phyloP scores from a whole-genome alignment of 495 filamentous ascomycete species.

The Cladorrhinum samala region DNA sequence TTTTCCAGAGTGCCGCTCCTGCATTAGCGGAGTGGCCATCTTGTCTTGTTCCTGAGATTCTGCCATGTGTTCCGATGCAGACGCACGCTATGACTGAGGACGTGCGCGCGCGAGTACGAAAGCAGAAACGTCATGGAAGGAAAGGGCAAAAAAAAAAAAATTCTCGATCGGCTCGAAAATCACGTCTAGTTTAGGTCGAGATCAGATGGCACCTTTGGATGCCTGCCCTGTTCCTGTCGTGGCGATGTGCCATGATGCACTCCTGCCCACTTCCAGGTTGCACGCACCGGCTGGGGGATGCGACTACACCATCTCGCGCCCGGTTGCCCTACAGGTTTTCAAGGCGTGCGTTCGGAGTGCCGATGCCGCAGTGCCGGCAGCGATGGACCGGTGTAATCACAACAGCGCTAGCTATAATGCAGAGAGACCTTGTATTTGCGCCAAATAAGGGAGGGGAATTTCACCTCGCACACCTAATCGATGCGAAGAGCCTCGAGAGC shows the following conservation, averaged over 20 bases:
- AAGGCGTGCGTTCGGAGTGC: slow-evolving; percentile 13
- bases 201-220: background rate
- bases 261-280: too few species aligned
- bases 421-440: too few species aligned
- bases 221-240: too few species aligned
- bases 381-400: slow-evolving; percentile 2
- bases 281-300: too few species aligned
- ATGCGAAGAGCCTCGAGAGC: background rate
- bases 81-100: slow-evolving; percentile 6
- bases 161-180: background rate
- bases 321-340: too few species aligned
- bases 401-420: too few species aligned
- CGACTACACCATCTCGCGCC: too few species aligned
- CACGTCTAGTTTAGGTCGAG: background rate
- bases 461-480: too few species aligned
- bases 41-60: slow-evolving; percentile 23
- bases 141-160: background rate
- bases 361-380: slow-evolving; percentile 22
- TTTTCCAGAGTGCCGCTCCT: slow-evolving; percentile 18
- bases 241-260: too few species aligned
- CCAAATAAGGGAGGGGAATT: too few species aligned
- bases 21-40: slow-evolving; percentile 21
- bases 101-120: background rate
- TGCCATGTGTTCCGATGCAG: slow-evolving; percentile 6
- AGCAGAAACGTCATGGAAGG: slow-evolving; percentile 10